Conservation (phyloP, 1,284 basidiomycete genomes). For the Trametes pubescens region DNA sequence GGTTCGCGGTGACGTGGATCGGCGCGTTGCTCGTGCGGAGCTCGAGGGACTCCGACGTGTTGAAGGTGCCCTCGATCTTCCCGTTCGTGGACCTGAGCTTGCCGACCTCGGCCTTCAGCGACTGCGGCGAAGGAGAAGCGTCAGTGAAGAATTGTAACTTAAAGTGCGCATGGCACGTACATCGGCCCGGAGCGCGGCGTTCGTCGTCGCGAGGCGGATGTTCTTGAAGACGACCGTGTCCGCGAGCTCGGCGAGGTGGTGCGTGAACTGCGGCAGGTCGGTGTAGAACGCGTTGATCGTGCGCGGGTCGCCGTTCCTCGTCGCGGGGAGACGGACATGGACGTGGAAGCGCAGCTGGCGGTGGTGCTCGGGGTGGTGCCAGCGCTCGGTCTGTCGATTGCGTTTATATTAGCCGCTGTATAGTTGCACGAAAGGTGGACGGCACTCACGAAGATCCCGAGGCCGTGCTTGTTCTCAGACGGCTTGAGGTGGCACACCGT, state of each 20-base stretch:
- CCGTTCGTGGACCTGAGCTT: conserved; percentile 43
- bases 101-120: conserved; percentile 11
- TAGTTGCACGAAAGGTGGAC: not conserved
- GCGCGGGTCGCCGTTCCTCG: conserved; percentile 9
- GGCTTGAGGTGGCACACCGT: conserved; percentile 37
- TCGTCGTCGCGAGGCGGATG: conserved; percentile 29
- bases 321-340: conserved; percentile 33
- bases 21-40: conserved; percentile 49
- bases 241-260: conserved; percentile 32
- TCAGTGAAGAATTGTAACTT: not conserved
- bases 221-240: conserved; percentile 30
- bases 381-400: conserved; percentile 29
- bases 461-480: conserved; percentile 34
- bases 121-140: conserved; percentile 6
- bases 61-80: conserved; percentile 53
- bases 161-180: conserved; percentile 12
- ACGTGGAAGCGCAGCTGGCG: conserved; percentile 32
- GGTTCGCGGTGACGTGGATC: conserved; percentile 47
- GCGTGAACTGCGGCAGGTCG: conserved; percentile 34
- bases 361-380: conserved; percentile 14
- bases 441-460: conserved; percentile 43
- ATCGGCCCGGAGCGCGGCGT: conserved; percentile 28
- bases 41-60: conserved; percentile 43
- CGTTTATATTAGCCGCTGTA: not conserved
- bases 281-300: conserved; percentile 36